Evolutionary conservation across 129 eudicot species (phyloP).

Genomic region (Pittosporum tobira): DNA sequence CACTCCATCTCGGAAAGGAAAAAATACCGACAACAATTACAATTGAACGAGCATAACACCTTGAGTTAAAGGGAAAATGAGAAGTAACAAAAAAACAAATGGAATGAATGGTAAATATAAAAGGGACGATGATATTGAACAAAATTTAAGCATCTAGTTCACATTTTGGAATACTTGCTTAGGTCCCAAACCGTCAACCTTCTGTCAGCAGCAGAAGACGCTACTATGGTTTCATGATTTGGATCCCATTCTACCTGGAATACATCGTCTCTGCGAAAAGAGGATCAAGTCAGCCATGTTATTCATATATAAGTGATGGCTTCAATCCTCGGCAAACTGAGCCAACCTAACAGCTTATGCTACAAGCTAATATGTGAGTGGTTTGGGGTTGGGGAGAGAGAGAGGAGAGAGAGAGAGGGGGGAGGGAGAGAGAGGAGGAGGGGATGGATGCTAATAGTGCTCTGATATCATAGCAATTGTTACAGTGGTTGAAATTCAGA

Average conservation of each 20-base stretch:
- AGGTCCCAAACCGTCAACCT: conserved; percentile 99
- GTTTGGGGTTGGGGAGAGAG: neutral
- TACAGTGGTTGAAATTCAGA: too few relatives aligned
- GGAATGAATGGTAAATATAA: neutral
- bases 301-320: neutral
- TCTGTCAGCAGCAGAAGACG: conserved; percentile 88
- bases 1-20: too few relatives aligned
- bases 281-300: conserved; percentile 5
- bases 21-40: too few relatives aligned
- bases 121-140: neutral
- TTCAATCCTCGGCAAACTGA: neutral
- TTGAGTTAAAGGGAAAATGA: neutral
- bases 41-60: neutral
- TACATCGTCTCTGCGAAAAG: conserved; percentile 61
- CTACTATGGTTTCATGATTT: conserved; percentile 86
- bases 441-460: too few relatives aligned
- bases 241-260: conserved; percentile 99
- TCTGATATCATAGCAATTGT: too few relatives aligned
- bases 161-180: conserved; percentile 52
- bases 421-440: too few relatives aligned
- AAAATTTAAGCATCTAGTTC: neutral
- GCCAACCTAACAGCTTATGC: neutral
- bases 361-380: neutral
- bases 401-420: neutral
- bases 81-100: neutral